Evolutionary conservation across 352 stramenopile species (phyloP).

Genomic region (Phytophthora pseudosyringae): DNA sequence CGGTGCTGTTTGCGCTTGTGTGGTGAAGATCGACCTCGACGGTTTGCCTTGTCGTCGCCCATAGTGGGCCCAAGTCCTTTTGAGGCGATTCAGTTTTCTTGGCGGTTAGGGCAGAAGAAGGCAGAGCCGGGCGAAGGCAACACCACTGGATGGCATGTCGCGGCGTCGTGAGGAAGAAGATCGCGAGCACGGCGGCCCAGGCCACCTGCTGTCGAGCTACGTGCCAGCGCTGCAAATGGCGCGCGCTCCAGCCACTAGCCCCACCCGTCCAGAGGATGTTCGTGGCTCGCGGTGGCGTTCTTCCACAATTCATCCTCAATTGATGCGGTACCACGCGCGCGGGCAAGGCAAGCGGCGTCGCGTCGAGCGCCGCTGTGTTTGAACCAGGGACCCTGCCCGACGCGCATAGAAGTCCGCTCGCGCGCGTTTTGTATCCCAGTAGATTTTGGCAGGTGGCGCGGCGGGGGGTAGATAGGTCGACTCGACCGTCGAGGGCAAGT

Average conservation of each 20-base stretch:
- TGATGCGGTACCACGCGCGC: conserved; percentile 24
- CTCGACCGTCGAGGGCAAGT: too few relatives aligned
- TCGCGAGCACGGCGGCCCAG: conserved; percentile 20
- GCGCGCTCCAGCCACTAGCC: neutral
- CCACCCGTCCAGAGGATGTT: neutral
- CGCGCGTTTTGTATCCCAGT: conserved; percentile 6
- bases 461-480: conserved; percentile 15
- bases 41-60: conserved; percentile 9
- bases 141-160: conserved; percentile 40
- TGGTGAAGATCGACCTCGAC: conserved; percentile 35
- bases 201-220: conserved; percentile 11
- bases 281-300: conserved; percentile 4
- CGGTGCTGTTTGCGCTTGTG: conserved; percentile 38
- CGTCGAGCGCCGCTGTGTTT: conserved; percentile 15
- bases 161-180: conserved; percentile 33
- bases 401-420: conserved; percentile 12
- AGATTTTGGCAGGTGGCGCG: conserved; percentile 29
- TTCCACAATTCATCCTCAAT: conserved; percentile 44
- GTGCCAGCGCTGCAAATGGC: neutral
- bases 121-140: conserved; percentile 32
- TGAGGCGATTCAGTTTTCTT: conserved; percentile 40
- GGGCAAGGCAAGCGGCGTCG: conserved; percentile 18
- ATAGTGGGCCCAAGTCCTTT: conserved; percentile 37
- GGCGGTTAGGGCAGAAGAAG: conserved; percentile 38
- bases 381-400: conserved; percentile 17